Evolutionary conservation across 768 basidiomycete genomes (phyloP), one percentile per base, ranked within the genome.

Genomic region (Boletus barrowsii): DNA sequence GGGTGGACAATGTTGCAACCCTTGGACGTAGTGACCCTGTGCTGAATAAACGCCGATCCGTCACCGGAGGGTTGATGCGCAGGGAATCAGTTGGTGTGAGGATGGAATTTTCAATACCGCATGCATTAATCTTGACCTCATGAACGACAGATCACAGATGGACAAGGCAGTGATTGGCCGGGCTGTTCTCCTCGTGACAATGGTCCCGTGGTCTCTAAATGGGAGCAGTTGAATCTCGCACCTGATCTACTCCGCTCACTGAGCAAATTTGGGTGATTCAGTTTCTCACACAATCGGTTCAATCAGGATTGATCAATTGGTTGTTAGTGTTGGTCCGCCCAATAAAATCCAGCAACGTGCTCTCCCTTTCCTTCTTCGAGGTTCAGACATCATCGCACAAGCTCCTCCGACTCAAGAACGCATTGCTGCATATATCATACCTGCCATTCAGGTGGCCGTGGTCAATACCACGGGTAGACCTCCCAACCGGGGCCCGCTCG

Each of bases 261-360:
- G 57, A 84, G 80, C 57, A 96, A 95, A 72, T 98, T 97, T 68
- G 96, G 95, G 94, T 96, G 60, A 75, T 87, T 75, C 35, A 10
- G 36, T 55, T 42, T 53, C 51, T 43, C 33, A 42, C 41, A 17
- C 44, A 35, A 33, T 55, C 30, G 39, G 49, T 39, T 56, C 53
- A 22, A 49, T 46, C 54, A 18, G 22, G 36, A 43, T 62, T 70
- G 47, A 68, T 44, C 29, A 53, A 15, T 43, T 40, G 29, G 42
- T n/a, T 42, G 7, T 24, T 64, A 95, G 94, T 40, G 87, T 98
- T 57, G 95, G 96, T 1, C 97, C 97, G 2, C 97, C 97, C 7
- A 98, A 98, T 72, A 99, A 99, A 77, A 97, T 99, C 60, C 97
- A 98, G 72, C 93, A 96, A 67, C 83, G 96, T 45, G 95, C 97